Evolutionary conservation across 805 yeast genomes (phyloP), one percentile per base, ranked within the genome.

Genomic region (Metschnikowia henanensis): DNA sequence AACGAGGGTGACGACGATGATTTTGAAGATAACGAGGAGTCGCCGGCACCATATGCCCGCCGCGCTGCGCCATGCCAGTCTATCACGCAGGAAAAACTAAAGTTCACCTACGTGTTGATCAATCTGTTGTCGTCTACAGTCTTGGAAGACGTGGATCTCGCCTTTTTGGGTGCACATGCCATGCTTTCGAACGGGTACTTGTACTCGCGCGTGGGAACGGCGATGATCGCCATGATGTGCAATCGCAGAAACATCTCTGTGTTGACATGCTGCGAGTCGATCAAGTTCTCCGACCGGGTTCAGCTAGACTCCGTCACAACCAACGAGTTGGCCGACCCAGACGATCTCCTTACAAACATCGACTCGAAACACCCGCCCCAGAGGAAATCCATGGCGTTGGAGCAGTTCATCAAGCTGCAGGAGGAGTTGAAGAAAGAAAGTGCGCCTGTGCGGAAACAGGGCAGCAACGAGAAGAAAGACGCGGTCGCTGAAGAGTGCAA

Each of bases 81-180:
- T 8, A 68, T 70, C 40, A 70, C 76, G 5, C 53, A 60, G 39
- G 64, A 63, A n/a, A 87, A 89, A 30, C 73, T 94, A 41, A 81
- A 83, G 53, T 75, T 86, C 40, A 84, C 88, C 39, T 94, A 94
- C 59, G 87, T 85, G 17, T 68, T 90, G 51, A 79, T 94, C 47
- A 84, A 83, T 42, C 84, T 96, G 16, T 71, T 94, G 38, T 79
- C 91, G 3, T 64, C 73, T 4, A 81, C 94, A 20, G 82, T 89
- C 8, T 75, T 94, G 56, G 86, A 84, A 54, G 90, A 87, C 62
- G 92, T 94, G 26, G 94, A 94, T 55, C 84, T 86, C 52, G 95
- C 94, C 6, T 85, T 94, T 63, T 72, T 94, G 28, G 99, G 99
- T 13, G 98, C 98, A 0, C 98, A 94, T 61, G 95, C 97, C 25